Percentiles rank a stretch among this genome's conserved stretches.
phyloP scores from a whole-genome alignment of 176 grass and related monocot species.

The Lolium perenne region DNA sequence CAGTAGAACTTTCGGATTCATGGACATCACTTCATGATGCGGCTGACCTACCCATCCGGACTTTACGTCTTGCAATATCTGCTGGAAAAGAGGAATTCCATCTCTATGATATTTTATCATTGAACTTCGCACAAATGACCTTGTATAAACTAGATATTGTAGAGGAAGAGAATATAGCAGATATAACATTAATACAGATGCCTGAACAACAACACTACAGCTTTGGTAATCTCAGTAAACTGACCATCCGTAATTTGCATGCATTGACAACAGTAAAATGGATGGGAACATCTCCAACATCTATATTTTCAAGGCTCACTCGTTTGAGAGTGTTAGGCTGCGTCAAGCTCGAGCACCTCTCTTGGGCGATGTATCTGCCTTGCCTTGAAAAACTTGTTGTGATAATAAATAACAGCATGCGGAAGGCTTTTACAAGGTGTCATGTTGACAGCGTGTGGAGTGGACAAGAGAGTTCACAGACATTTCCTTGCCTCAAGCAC shows the following conservation, averaged over 20 bases:
- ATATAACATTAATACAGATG: neutral
- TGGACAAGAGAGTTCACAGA: too few species aligned
- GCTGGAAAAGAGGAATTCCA: neutral
- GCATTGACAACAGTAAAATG: neutral
- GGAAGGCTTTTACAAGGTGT: too few species aligned
- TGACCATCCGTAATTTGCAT: neutral
- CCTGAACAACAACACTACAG: neutral
- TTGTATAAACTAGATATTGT: neutral
- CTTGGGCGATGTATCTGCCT: neutral
- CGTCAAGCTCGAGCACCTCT: neutral
- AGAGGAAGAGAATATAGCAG: neutral
- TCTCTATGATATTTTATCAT: neutral
- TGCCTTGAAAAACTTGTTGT: neutral
- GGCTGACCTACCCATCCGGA: neutral
- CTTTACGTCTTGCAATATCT: neutral
- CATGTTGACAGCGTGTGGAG: too few species aligned
- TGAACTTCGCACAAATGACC: neutral
- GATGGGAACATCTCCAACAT: neutral
- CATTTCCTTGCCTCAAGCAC: too few species aligned
- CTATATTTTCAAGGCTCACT: neutral
- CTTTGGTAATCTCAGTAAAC: neutral
- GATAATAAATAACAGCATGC: fast-evolving
- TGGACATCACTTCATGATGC: too few species aligned
- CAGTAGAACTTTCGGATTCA: too few species aligned
- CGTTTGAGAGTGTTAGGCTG: fast-evolving